Evolutionary conservation across 129 eudicot species (phyloP).

Genomic region (Artemisia tridentata): DNA sequence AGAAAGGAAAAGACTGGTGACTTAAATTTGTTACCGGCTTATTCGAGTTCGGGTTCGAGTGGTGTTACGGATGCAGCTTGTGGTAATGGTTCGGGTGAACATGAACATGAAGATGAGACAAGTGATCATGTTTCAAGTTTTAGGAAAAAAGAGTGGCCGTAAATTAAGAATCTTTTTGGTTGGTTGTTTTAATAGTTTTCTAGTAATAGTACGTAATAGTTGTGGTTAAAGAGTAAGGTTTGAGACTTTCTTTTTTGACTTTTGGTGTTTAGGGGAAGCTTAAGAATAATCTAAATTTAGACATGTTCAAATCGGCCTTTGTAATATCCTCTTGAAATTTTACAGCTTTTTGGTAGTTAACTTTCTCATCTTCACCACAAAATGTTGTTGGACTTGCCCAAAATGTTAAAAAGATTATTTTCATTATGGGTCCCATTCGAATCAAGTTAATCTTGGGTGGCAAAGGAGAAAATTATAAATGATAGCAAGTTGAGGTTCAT

Average conservation of each 20-base stretch:
- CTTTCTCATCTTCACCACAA: slow-evolving; percentile 1
- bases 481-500: background rate
- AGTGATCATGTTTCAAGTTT: slow-evolving; percentile 45
- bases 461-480: background rate
- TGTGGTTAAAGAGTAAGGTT: background rate
- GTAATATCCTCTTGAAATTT: slow-evolving; percentile 1
- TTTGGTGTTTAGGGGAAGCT: background rate
- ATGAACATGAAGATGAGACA: slow-evolving; percentile 36
- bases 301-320: background rate
- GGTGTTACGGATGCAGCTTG: slow-evolving; percentile 1
- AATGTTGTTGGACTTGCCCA: background rate
- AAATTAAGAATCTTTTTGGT: background rate
- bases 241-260: background rate
- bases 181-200: background rate
- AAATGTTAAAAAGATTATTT: background rate
- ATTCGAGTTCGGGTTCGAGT: slow-evolving; percentile 1
- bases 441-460: background rate
- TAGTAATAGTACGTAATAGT: background rate
- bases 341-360: background rate
- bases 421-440: background rate
- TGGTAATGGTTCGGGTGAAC: slow-evolving; percentile 19
- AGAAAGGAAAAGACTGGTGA: background rate
- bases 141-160: slow-evolving; percentile 36
- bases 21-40: background rate
- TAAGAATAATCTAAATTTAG: slow-evolving; percentile 15